These are phyloP conservation scores for Chytriomyces sp. DNA, from an alignment of 192 early-diverging fungal species.

Conservation along the genomic window DNA sequence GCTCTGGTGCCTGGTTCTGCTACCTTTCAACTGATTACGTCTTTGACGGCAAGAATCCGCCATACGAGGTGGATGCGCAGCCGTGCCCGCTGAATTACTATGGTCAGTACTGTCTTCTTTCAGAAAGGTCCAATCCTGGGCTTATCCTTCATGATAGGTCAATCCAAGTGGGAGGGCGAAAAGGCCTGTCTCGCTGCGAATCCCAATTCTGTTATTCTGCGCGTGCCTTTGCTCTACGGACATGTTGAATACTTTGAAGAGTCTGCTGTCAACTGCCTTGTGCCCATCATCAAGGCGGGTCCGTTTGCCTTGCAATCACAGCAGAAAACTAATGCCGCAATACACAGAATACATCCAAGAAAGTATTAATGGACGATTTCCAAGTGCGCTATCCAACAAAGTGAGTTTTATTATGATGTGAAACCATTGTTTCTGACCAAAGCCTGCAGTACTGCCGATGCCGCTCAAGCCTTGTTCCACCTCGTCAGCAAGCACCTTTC, in stretches of 20 bases:
- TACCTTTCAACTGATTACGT: constrained; percentile 94
- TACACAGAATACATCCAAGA: constrained; percentile 46
- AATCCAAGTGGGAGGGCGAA: constrained; percentile 79
- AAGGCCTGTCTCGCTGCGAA: constrained; percentile 57
- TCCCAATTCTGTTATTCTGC: constrained; percentile 64
- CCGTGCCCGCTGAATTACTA: constrained; percentile 85
- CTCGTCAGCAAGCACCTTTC: background rate
- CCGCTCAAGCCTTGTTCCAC: background rate
- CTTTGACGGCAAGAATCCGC: constrained; percentile 82
- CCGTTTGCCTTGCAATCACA: background rate
- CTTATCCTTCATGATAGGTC: constrained; percentile 37
- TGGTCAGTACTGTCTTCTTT: constrained; percentile 48
- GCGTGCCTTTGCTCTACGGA: constrained; percentile 83
- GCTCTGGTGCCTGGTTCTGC: constrained; percentile 60
- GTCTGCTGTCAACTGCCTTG: constrained; percentile 74
- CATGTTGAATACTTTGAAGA: constrained; percentile 65
- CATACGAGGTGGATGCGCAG: constrained; percentile 69
- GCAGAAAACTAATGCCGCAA: background rate
- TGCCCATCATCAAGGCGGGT: constrained; percentile 64
- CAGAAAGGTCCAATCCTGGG: constrained; percentile 8
- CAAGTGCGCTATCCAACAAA: constrained; percentile 82
- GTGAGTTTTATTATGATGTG: background rate
- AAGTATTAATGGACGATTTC: constrained; percentile 67
- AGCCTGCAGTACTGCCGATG: constrained; percentile 6
- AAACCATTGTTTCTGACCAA: background rate